Conservation (phyloP, 495 filamentous ascomycete species). For the Diplogelasinospora grovesii region DNA sequence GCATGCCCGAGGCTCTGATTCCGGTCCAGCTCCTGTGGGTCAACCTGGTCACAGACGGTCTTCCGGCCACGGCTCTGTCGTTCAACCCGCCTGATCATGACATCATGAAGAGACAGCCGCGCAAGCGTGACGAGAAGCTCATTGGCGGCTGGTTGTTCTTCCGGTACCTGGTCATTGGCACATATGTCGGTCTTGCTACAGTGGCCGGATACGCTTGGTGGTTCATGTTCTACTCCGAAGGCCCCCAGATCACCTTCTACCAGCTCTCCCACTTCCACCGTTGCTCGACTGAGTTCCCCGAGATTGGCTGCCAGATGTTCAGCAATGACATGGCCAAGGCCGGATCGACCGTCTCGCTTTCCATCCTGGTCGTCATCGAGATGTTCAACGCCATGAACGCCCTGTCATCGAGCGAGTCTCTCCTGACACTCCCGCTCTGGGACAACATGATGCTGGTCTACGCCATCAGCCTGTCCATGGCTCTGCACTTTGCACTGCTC, state of each 20-base stretch:
- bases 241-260: slow-evolving; percentile 88
- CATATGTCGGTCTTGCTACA: slow-evolving; percentile 89
- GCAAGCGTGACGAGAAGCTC: slow-evolving; percentile 85
- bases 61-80: slow-evolving; percentile 91
- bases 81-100: slow-evolving; percentile 98
- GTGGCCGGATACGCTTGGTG: slow-evolving; percentile 99
- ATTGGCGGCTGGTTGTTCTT: slow-evolving; percentile 96
- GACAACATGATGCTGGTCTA: slow-evolving; percentile 97
- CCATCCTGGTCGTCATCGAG: slow-evolving; percentile 91
- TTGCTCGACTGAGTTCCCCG: slow-evolving; percentile 78
- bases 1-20: slow-evolving; percentile 97
- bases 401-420: slow-evolving; percentile 87
- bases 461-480: slow-evolving; percentile 92
- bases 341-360: slow-evolving; percentile 92
- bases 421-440: slow-evolving; percentile 89
- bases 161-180: slow-evolving; percentile 93
- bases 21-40: slow-evolving; percentile 99
- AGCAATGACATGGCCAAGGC: slow-evolving; percentile 79
- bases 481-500: slow-evolving; percentile 85
- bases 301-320: slow-evolving; percentile 95
- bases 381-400: slow-evolving; percentile 99
- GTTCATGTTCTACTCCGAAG: slow-evolving; percentile 94
- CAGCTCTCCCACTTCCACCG: slow-evolving; percentile 92
- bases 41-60: slow-evolving; percentile 95
- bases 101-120: slow-evolving; percentile 87